Conservation (phyloP, 192 early-diverging fungal species). For the Gigaspora rosea region DNA sequence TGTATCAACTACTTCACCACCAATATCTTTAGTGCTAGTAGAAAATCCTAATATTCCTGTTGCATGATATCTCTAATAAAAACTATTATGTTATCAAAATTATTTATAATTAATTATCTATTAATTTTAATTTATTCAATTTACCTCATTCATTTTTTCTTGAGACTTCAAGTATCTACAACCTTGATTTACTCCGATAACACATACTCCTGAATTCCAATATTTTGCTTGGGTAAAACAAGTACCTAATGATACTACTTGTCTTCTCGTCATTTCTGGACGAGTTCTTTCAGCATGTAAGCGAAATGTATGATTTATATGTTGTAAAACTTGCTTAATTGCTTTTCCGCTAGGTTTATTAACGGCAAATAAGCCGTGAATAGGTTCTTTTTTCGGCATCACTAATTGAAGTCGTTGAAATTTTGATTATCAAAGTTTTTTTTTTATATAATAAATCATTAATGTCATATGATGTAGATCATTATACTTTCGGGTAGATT, state of each 20-base stretch:
- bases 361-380: slow-evolving; percentile 6
- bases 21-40: neutral
- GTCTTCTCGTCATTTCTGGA: slow-evolving; percentile 1
- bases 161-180: neutral
- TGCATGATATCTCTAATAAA: neutral
- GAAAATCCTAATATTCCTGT: slow-evolving; percentile 2
- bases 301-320: neutral
- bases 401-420: neutral
- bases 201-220: neutral
- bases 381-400: neutral
- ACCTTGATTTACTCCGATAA: neutral
- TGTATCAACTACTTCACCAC: neutral
- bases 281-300: neutral
- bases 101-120: neutral
- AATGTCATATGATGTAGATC: too few species aligned
- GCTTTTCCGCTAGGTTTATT: neutral
- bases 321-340: neutral
- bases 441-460: too few species aligned
- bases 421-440: too few species aligned
- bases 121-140: neutral
- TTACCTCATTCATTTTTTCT: slow-evolving; percentile 1
- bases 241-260: neutral
- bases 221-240: neutral
- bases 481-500: too few species aligned
- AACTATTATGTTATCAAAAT: neutral